Evolutionary conservation across 2,329 filamentous ascomycete genomes (phyloP), one percentile per base, ranked within the genome.

Genomic region (Beauveria sp.): DNA sequence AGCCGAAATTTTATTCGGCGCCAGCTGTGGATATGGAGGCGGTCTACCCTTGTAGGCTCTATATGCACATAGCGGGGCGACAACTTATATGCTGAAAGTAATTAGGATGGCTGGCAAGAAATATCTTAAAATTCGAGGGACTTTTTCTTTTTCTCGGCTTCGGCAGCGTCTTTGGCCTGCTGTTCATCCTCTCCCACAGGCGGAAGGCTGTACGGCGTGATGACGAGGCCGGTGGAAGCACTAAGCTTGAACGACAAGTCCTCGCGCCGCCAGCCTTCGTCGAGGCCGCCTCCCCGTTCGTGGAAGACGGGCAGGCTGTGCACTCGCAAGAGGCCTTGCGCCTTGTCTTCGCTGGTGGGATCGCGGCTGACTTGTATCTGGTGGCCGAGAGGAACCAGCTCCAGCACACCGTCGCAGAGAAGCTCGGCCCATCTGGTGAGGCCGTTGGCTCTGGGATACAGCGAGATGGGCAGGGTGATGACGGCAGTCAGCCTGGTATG

Each of bases 241-340:
- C 91, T 96, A 57, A 99, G 76, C 64, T 87, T 93, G 73, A 99
- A 99, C 5, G 92, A 92, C 74, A 96, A 83, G 74, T 97, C 92
- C 69, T 96, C 90, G 26, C 90, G 87, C 60, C 88, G 82, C 65
- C 86, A 86, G 62, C 84, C 84, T 45, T 83, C 80, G 63, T 86
- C 85, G 2, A 84, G 82, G 10, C 91, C 91, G 2, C 92, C 92
- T 1, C 95, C 93, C 66, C 90, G 91, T 71, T 98, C 93, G 63
- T 96, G 90, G 66, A 91, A 88, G 0, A 96, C 80, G 0, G 95
- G 93, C 42, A 98, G 75, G 60, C 88, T 88, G 72, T 96, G 91
- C 0, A 96, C 84, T 64, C 87, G 89, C 20, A 98, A 76, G 74
- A 98, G 84, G 1, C 95, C 95, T 71, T 98, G 93, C 1, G 89